Evolutionary conservation across 176 grass and related monocot genomes (phyloP), one percentile per base, ranked within the genome.

Genomic region (Musa schizocarpa): DNA sequence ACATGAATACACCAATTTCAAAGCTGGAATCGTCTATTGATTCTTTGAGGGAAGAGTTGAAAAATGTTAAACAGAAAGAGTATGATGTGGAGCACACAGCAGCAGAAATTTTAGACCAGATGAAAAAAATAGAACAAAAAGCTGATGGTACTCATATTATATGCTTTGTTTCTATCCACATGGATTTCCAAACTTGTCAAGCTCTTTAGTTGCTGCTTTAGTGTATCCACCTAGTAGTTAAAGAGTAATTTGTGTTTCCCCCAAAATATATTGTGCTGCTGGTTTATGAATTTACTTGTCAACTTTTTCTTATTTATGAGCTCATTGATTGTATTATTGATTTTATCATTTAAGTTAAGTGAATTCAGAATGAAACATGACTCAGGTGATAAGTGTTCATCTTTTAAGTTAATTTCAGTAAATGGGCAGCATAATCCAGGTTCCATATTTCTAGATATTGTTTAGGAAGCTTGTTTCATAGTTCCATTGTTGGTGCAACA

Each of bases 11-110:
- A 68, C 88, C 94, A 11, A 91, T 98, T 84, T 25, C 66, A 19
- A 93, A 98, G 71, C 75, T 93, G 84, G 73, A 74, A 23, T 80
- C 89, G 58, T 88, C 81, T 68, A 77, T 54, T 49, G 88, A 89
- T 65, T 84, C 88, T 23, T 79, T 98, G 75, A 88, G 89, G 73
- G 90, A 92, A 85, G 90, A 98, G 20, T 82, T 98, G 63, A 90
- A 89, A 76, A 59, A 75, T 65, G 83, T 87, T 72, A 85, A 87
- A 78, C 84, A 89, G 73, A 98, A 80, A 78, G 94, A 98, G 26
- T 87, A 82, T 80, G 58, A 75, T 85, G 94, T 88, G 61, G 90
- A 89, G 84, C 79, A 74, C 58, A 82, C 83, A 67, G 84, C 78
- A 8, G 86, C 88, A 12, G 74, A 91, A 80, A 85, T 93, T 85